Percentiles rank a stretch among this genome's conserved stretches.
Evolutionary conservation across 1,284 basidiomycete species (phyloP).

Genomic region (Phellopilus nigrolimitatus): DNA sequence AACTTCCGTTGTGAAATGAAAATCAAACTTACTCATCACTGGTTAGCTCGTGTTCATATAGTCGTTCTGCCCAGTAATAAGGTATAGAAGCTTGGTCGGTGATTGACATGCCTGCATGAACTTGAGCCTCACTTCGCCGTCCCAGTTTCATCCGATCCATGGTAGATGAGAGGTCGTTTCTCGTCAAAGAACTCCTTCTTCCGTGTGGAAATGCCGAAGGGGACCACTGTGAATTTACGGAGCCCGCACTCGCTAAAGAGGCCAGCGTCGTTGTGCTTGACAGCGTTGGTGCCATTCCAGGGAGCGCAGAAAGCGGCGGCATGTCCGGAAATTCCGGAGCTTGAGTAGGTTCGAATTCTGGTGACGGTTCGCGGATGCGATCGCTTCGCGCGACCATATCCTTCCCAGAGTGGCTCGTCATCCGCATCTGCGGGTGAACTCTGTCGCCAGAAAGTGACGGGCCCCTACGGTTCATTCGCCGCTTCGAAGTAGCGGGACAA

Average conservation of each 20-base stretch:
- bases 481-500: slow-evolving; percentile 14
- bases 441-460: slow-evolving; percentile 2
- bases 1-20: slow-evolving; percentile 16
- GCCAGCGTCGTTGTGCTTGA: slow-evolving; percentile 48
- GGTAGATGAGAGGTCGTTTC: slow-evolving; percentile 56
- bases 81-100: slow-evolving; percentile 62
- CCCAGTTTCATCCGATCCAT: slow-evolving; percentile 61
- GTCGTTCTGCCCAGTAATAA: slow-evolving; percentile 60
- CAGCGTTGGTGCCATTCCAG: slow-evolving; percentile 30
- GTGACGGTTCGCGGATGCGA: slow-evolving; percentile 17
- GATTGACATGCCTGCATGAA: slow-evolving; percentile 35
- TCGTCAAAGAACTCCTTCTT: slow-evolving; percentile 41
- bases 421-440: background rate
- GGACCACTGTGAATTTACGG: slow-evolving; percentile 28
- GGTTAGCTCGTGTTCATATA: slow-evolving; percentile 48
- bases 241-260: slow-evolving; percentile 38
- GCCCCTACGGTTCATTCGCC: slow-evolving; percentile 12
- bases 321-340: slow-evolving; percentile 22
- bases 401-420: slow-evolving; percentile 6
- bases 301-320: slow-evolving; percentile 23
- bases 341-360: slow-evolving; percentile 17
- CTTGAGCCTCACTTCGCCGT: slow-evolving; percentile 33
- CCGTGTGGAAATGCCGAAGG: slow-evolving; percentile 22
- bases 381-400: slow-evolving; percentile 18
- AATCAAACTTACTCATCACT: slow-evolving; percentile 46